Percentiles rank a stretch among this genome's conserved stretches.
Evolutionary conservation across 2,329 filamentous ascomycete species (phyloP).

Genomic region (Aspergillus terreus): DNA sequence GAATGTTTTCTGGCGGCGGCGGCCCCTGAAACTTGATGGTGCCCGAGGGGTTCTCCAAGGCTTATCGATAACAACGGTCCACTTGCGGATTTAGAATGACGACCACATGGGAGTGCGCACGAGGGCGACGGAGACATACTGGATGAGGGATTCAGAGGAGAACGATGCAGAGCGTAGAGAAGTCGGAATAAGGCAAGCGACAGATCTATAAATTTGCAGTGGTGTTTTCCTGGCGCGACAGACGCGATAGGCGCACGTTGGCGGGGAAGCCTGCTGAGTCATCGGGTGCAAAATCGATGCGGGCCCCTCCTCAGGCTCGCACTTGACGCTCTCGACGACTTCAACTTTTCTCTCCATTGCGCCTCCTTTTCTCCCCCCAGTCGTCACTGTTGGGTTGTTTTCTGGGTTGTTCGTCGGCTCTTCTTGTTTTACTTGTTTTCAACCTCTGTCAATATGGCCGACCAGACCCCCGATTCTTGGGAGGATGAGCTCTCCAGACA

Average conservation of each 20-base stretch:
- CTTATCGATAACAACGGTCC: constrained; percentile 21
- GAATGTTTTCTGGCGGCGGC: not conserved
- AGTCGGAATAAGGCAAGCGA: not conserved
- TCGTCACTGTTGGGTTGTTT: constrained; percentile 10
- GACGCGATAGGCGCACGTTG: constrained; percentile 10
- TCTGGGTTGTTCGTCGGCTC: constrained; percentile 20
- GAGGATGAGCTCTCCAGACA: constrained; percentile 84
- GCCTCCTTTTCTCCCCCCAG: constrained; percentile 4
- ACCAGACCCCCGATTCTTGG: constrained; percentile 78
- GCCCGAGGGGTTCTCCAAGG: constrained; percentile 1
- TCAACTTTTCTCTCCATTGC: not conserved
- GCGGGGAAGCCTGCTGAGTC: constrained; percentile 23
- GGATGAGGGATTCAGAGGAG: not conserved
- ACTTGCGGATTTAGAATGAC: too few relatives aligned
- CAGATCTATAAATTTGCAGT: constrained; percentile 12
- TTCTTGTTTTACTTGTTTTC: constrained; percentile 18
- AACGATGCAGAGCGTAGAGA: not conserved
- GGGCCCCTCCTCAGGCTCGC: constrained; percentile 23
- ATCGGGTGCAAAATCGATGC: constrained; percentile 27
- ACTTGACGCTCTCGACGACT: not conserved
- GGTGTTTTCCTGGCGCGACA: constrained; percentile 8
- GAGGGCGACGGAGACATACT: not conserved
- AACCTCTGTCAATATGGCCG: constrained; percentile 63
- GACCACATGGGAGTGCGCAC: too few relatives aligned
- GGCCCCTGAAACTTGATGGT: not conserved